Base-by-base conservation (phyloP, 2,329 filamentous ascomycete genomes). In the Ambrosiella beaveri region DNA sequence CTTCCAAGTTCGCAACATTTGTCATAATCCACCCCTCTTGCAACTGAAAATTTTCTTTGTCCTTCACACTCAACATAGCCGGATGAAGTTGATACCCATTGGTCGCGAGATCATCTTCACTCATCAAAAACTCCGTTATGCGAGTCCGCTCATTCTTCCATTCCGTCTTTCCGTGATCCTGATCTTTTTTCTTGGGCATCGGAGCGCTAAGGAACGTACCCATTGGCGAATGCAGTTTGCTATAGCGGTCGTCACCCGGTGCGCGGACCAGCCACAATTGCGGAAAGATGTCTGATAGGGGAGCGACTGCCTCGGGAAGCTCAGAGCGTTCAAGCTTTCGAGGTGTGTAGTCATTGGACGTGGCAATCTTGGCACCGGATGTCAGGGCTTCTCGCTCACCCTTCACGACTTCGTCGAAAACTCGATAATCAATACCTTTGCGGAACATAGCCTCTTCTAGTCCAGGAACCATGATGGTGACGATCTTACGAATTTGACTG, bases 361-460 rank as follows among this genome's bases (percentile, higher is more conserved):
- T 74, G 1, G 71, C 72, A 12, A 69, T 62, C 2, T 61, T 56
- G 41, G 70, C 66, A 40, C 66, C 66, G 50, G 67, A 66, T 12
- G 64, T 60, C 57, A 61, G 19, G 47, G 71, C 66, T 15, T 71
- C 65, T 39, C 66, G 65, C 54, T 67, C 66, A 17, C 64, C 61
- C 59, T 65, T 63, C 19, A 67, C 64, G 54, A 65, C 57, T 57
- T 62, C 62, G 64, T 75, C 80, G 1, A 66, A 70, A 8, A 69
- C 66, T 62, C 81, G 71, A 41, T 77, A 73, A 41, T 70, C 66
- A 39, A 57, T 54, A 15, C 51, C 53, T 11, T 79, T 76, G 68
- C 85, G 80, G 71, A 97, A 95, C 86, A 97, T 93, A 62, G 82
- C 85, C 65, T 88, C 80, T 67, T 97, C 91, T 27, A 98, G 72